Conservation (phyloP, 352 stramenopile genomes). For the Globisporangium heterothallicum region DNA sequence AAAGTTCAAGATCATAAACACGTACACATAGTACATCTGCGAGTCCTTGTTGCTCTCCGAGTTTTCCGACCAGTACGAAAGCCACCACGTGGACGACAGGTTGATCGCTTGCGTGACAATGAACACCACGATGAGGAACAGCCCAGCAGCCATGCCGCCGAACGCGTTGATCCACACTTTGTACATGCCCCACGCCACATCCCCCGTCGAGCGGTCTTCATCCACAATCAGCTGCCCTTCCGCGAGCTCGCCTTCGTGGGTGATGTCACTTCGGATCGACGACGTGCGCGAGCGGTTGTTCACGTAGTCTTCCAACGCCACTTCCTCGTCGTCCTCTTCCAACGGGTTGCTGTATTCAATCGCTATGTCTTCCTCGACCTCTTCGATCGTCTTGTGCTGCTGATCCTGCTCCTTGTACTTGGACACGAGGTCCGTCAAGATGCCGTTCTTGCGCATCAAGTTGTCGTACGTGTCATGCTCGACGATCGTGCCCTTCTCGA, state of each 20-base stretch:
- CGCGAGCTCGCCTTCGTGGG: conserved; percentile 29
- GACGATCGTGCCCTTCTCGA: conserved; percentile 61
- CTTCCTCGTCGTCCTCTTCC: conserved; percentile 21
- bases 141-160: conserved; percentile 40
- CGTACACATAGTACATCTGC: conserved; percentile 77
- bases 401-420: conserved; percentile 64
- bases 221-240: conserved; percentile 52
- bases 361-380: conserved; percentile 27
- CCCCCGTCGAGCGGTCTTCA: conserved; percentile 59
- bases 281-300: conserved; percentile 43
- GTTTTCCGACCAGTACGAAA: conserved; percentile 89
- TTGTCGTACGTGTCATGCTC: conserved; percentile 78
- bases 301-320: conserved; percentile 29
- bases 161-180: conserved; percentile 64
- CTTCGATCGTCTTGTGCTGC: conserved; percentile 33
- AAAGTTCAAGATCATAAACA: conserved; percentile 75
- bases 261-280: conserved; percentile 49
- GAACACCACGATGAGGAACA: conserved; percentile 41
- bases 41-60: conserved; percentile 23
- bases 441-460: conserved; percentile 66
- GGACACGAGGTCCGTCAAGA: conserved; percentile 43
- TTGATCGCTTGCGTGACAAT: conserved; percentile 41
- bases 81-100: conserved; percentile 76
- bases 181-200: conserved; percentile 62
- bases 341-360: conserved; percentile 3